Base-by-base conservation (phyloP, 2,329 filamentous ascomycete genomes). In the Fusarium newnesense region DNA sequence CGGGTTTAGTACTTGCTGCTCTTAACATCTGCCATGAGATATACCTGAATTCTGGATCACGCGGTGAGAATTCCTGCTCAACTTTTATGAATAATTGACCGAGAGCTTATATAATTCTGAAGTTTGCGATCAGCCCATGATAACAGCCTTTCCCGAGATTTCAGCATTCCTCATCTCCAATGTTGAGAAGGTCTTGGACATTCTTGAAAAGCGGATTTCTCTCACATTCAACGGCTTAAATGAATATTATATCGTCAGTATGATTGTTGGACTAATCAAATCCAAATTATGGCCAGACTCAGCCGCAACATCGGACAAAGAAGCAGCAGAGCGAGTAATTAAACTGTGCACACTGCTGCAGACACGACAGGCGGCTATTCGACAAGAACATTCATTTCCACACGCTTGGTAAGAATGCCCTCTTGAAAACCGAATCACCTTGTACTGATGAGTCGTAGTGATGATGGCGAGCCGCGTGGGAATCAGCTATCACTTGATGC, bases 391-490 rank as follows among this genome's bases (percentile, higher is more conserved):
- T 3, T 13, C 6, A 4, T 9, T 44, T 5, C 1, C 5, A 19
- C 6, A 11, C 1, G 1, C 37, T 24, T 28, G 26, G 52, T 54
- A 19, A 30, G 36, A 7, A 3, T 9, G 5, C 4, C 7, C 5
- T 13, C 2, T n/a, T 12, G 15, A 30, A 3, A 15, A 30, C 15
- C 1, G 6, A 2, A 6, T 18, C 8, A 24, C 21, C 21, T 1
- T 11, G 10, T 30, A 10, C 16, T 54, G 21, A 54, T 6, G 5
- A 30, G 21, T 12, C 4, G 5, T 11, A 54, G 52, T n/a, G 15
- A 42, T 5, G 26, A 30, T n/a, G 21, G 5, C 3, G 8, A 12
- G 3, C 4, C 11, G 6, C 11, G 2, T 3, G 19, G 15, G 8
- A 28, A n/a, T 11, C 34, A 54, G 10, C 11, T 42, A 12, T 28